These are phyloP conservation scores for Austroboletus rostrupii DNA, from an alignment of 1,284 basidiomycete genomes.

Conservation along the genomic window DNA sequence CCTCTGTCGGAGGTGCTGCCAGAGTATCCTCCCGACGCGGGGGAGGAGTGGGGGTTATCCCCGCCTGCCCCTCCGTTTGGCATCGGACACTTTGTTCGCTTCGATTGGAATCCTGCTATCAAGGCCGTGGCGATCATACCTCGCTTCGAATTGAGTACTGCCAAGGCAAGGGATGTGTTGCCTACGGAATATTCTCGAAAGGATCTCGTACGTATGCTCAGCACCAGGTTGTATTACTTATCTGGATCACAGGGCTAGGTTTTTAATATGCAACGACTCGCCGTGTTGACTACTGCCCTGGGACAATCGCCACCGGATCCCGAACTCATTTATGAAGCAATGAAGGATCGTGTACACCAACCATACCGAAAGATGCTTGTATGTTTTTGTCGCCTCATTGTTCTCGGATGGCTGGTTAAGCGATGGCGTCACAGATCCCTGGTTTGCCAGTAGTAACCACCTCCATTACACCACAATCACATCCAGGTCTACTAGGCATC, in stretches of 20 bases:
- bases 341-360: conserved; percentile 98
- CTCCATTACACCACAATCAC: conserved; percentile 80
- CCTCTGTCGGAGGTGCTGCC: conserved; percentile 96
- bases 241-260: conserved; percentile 53
- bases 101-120: conserved; percentile 84
- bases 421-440: conserved; percentile 66
- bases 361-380: conserved; percentile 90
- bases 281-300: conserved; percentile 96
- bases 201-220: conserved; percentile 71
- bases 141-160: conserved; percentile 94
- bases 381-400: conserved; percentile 26
- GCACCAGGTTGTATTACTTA: neutral
- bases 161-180: conserved; percentile 87
- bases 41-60: conserved; percentile 83
- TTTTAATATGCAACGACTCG: conserved; percentile 95
- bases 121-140: conserved; percentile 95
- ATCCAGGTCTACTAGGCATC: conserved; percentile 93
- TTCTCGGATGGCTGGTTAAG: neutral
- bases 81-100: conserved; percentile 94
- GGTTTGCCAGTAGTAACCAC: conserved; percentile 90
- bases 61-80: conserved; percentile 87
- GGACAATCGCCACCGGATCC: conserved; percentile 89
- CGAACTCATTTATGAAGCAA: conserved; percentile 95
- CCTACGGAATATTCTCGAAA: conserved; percentile 83
- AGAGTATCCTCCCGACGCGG: conserved; percentile 92